Conservation (phyloP, 495 filamentous ascomycete genomes). For the Penicillium ochrochloron region DNA sequence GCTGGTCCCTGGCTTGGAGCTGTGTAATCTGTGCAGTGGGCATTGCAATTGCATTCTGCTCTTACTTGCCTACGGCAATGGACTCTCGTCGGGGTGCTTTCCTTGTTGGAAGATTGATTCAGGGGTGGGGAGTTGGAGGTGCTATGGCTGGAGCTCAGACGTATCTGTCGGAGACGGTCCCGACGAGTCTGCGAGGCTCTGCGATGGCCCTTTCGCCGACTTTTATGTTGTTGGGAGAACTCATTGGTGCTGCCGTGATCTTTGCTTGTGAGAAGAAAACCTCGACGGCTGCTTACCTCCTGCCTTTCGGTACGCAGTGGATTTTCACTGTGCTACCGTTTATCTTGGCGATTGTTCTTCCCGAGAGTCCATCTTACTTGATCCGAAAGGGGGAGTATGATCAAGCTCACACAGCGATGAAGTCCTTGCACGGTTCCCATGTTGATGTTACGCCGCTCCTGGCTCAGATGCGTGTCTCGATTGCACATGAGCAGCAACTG, state of each 20-base stretch:
- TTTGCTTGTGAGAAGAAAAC: conserved; percentile 26
- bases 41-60: conserved; percentile 40
- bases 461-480: conserved; percentile 24
- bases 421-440: conserved; percentile 12
- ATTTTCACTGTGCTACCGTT: conserved; percentile 29
- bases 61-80: conserved; percentile 33
- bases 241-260: conserved; percentile 47
- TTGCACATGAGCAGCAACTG: conserved; percentile 28
- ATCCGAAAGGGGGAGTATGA: conserved; percentile 21
- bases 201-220: conserved; percentile 48
- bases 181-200: conserved; percentile 43
- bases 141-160: conserved; percentile 48
- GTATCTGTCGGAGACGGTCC: conserved; percentile 51
- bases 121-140: conserved; percentile 46
- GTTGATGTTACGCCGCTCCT: conserved; percentile 15
- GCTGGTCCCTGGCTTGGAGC: conserved; percentile 37
- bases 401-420: conserved; percentile 14
- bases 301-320: conserved; percentile 39
- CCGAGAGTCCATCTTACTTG: conserved; percentile 27
- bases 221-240: conserved; percentile 48
- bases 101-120: conserved; percentile 36
- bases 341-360: conserved; percentile 13
- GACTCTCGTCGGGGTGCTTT: conserved; percentile 33
- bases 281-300: conserved; percentile 17
- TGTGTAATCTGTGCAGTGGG: conserved; percentile 43